Conservation (phyloP, 2,329 filamentous ascomycete genomes). For the Geoglossum cookeanum region DNA sequence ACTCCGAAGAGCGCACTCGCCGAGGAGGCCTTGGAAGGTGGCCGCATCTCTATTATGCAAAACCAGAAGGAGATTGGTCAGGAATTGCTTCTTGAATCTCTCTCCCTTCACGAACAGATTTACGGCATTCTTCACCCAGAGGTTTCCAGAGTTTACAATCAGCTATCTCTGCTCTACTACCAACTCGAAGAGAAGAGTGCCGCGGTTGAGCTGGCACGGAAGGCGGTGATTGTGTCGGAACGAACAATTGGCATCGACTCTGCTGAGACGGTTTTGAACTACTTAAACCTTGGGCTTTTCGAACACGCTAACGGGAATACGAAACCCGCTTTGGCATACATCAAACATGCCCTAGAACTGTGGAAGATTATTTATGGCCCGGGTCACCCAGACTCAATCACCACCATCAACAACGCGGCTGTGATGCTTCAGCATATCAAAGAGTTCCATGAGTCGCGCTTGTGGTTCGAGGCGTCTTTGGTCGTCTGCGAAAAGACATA, state of each 20-base stretch:
- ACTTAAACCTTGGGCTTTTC: constrained; percentile 88
- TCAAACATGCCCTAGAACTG: constrained; percentile 79
- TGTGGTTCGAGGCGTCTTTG: constrained; percentile 93
- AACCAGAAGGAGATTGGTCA: constrained; percentile 91
- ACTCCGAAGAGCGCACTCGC: constrained; percentile 77
- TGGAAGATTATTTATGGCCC: constrained; percentile 95
- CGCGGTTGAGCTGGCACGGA: constrained; percentile 84
- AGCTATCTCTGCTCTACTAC: constrained; percentile 87
- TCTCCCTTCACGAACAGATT: constrained; percentile 94
- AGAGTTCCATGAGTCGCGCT: constrained; percentile 79
- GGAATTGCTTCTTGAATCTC: constrained; percentile 83
- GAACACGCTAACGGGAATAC: constrained; percentile 86
- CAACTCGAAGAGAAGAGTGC: constrained; percentile 95
- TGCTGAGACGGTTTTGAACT: constrained; percentile 81
- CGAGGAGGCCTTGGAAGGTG: constrained; percentile 89
- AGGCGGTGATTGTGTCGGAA: constrained; percentile 91
- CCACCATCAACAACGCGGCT: constrained; percentile 93
- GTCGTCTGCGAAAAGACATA: constrained; percentile 77
- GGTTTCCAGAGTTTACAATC: constrained; percentile 88
- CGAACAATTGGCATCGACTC: constrained; percentile 86
- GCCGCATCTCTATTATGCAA: constrained; percentile 87
- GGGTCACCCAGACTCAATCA: constrained; percentile 92
- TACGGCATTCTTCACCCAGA: constrained; percentile 95
- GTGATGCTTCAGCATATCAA: constrained; percentile 97
- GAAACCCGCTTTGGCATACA: constrained; percentile 66